Percentiles rank a stretch among this genome's conserved stretches.
These are phyloP conservation scores for Escovopsis sp. DNA, from an alignment of 2,329 filamentous ascomycete species.

Conservation along the genomic window DNA sequence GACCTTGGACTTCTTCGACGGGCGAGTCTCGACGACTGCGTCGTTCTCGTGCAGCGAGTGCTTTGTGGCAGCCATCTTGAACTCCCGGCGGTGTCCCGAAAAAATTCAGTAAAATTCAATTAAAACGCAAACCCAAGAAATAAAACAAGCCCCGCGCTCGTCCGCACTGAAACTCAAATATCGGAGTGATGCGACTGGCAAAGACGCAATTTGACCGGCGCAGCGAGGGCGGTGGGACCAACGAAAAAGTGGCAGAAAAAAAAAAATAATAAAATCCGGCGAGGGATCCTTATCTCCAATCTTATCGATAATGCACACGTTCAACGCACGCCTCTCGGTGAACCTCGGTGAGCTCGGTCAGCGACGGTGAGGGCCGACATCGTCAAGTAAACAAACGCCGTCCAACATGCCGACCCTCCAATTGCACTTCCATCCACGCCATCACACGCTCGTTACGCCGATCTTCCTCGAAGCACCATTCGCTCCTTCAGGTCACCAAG, in stretches of 20 bases:
- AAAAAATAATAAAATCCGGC: no score
- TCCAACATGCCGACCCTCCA: background rate
- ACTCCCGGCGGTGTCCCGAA: background rate
- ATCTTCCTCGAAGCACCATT: background rate
- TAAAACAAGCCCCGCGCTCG: background rate
- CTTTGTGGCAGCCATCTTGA: slow-evolving; percentile 26
- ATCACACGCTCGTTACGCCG: background rate
- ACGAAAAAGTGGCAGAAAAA: background rate
- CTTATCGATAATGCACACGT: no score
- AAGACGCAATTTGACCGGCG: background rate
- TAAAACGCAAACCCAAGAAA: no score
- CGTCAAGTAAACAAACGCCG: slow-evolving; percentile 1
- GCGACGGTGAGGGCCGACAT: background rate
- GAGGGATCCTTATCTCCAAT: no score
- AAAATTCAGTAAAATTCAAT: background rate
- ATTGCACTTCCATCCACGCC: background rate
- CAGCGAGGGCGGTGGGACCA: background rate
- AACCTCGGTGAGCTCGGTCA: background rate
- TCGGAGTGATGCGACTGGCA: background rate
- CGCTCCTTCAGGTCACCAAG: background rate
- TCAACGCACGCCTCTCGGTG: background rate
- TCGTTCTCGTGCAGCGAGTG: slow-evolving; percentile 22
- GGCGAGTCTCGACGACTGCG: slow-evolving; percentile 13
- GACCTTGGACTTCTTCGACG: slow-evolving; percentile 27
- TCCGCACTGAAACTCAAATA: background rate